phyloP scores from a whole-genome alignment of 257 asterid species.

The Scutellaria minor region DNA sequence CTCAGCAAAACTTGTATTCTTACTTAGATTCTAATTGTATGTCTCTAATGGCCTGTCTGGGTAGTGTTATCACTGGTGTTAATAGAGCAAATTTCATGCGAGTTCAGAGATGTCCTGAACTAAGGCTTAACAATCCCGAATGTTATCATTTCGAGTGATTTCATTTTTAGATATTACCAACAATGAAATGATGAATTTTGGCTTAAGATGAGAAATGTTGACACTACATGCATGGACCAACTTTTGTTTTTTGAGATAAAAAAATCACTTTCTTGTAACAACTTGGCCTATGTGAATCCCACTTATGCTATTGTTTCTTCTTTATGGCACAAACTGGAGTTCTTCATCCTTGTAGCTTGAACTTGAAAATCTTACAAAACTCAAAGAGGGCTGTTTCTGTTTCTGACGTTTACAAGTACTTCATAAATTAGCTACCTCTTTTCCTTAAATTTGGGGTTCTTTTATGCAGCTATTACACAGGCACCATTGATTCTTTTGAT shows the following conservation, averaged over 20 bases:
- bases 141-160: too few species aligned
- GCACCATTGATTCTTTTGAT: neutral
- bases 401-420: neutral
- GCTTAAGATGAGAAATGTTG: too few species aligned
- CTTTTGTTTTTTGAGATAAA: neutral
- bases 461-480: neutral
- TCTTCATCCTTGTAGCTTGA: neutral
- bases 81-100: too few species aligned
- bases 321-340: neutral
- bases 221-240: too few species aligned
- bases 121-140: too few species aligned
- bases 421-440: neutral
- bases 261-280: neutral
- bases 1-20: too few species aligned
- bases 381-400: neutral
- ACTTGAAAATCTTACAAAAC: neutral
- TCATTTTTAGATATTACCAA: neutral
- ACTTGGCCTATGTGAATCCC: neutral
- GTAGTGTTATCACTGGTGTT: too few species aligned
- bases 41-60: too few species aligned
- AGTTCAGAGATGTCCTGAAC: too few species aligned
- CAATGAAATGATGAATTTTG: neutral
- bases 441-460: neutral
- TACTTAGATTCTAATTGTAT: too few species aligned
- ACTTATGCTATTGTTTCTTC: neutral